phyloP scores from a whole-genome alignment of 2,329 filamentous ascomycete genomes.

The Aspergillus pseudotamarii region DNA sequence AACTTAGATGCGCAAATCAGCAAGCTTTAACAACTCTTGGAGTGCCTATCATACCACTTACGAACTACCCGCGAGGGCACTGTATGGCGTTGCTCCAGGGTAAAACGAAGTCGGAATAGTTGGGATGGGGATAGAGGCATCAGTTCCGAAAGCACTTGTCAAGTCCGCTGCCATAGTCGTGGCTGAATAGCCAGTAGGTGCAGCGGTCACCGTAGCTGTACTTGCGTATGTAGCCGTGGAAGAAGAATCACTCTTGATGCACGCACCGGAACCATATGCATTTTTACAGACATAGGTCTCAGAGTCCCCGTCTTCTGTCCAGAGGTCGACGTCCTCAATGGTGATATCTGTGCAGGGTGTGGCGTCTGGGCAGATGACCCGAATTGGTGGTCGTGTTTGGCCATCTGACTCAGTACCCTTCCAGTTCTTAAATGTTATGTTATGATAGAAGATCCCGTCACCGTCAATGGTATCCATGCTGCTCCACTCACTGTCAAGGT shows the following conservation, averaged over 20 bases:
- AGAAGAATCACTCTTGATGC: conserved; percentile 40
- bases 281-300: conserved; percentile 43
- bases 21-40: no score
- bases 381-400: conserved; percentile 54
- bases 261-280: conserved; percentile 53
- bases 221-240: conserved; percentile 20
- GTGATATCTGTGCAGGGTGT: conserved; percentile 57
- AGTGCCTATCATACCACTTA: no score
- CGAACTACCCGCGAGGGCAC: conserved; percentile 13
- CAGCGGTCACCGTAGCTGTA: conserved; percentile 22
- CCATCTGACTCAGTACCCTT: conserved; percentile 56
- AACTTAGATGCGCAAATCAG: no score
- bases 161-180: conserved; percentile 28
- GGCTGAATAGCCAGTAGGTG: conserved; percentile 30
- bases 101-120: conserved; percentile 30
- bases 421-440: conserved; percentile 60
- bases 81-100: conserved; percentile 34
- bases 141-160: conserved; percentile 25
- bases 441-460: conserved; percentile 54
- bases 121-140: conserved; percentile 24
- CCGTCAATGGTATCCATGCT: conserved; percentile 47
- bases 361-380: conserved; percentile 53
- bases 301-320: conserved; percentile 38
- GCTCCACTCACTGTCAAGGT: conserved; percentile 59
- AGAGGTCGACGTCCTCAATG: conserved; percentile 56